Evolutionary conservation across 306 rosid species (phyloP), one percentile per base, ranked within the genome.

Genomic region (Cucumis melo): DNA sequence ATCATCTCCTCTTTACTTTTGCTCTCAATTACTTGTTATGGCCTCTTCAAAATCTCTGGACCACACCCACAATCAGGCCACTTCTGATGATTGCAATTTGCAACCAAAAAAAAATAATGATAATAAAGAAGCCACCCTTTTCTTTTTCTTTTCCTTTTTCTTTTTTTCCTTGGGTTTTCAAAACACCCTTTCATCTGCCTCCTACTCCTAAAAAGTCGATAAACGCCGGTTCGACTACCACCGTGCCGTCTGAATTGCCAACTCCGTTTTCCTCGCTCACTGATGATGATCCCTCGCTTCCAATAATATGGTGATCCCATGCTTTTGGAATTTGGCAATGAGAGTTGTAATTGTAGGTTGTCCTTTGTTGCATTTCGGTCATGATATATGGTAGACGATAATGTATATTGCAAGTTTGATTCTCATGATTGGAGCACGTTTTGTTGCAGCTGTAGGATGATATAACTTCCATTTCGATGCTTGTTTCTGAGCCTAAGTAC

Each of bases 201-300:
- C 98, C 98, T 11, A 94, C 97, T 62, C 98, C 98, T 54, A 94
- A 97, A 82, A 94, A 94, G 64, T 94, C 98, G 83, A 94, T 83
- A 82, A 91, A 94, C 81, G 80, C 86, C 6, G 95, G 29, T 27
- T 27, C 29, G 1, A 27, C 89, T 73, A 15, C 56, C 5, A 15
- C 56, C 6, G 5, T 7, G 2, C 46, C 46, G 2, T 50, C 55
- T 7, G 15, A 44, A 44, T 4, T 44, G 4, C 50, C 50, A 10
- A 44, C 84, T 80, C 84, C 64, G 41, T 68, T 6, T 11, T 62
- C 84, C 76, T 83, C 80, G 17, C 23, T 87, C 60, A 80, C 77
- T 4, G 89, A 73, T 68, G 88, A 83, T 24, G 92, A 82, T 19
- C 51, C 51, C 51, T 46, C 51, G 16, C 51, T 46, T 46, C 51